Evolutionary conservation across 1,139 yeast genomes (phyloP).

Genomic region (Suhomyces ambrosiae): DNA sequence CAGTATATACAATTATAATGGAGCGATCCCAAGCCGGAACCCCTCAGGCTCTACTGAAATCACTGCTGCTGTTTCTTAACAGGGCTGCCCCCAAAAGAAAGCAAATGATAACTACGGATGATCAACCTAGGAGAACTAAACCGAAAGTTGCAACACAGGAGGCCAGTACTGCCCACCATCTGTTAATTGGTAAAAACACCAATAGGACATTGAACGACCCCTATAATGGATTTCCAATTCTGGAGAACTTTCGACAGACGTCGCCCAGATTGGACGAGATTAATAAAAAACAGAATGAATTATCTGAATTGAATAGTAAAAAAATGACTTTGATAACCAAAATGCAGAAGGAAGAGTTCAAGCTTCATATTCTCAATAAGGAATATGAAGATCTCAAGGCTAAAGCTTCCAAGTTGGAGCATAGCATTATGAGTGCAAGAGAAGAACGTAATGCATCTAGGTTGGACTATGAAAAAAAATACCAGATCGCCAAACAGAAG

Average conservation of each 20-base stretch:
- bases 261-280: background rate
- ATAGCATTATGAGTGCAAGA: conserved; percentile 17
- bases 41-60: conserved; percentile 1
- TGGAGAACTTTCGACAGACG: background rate
- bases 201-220: background rate
- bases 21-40: conserved; percentile 6
- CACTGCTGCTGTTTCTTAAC: conserved; percentile 1
- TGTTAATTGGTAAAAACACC: no score
- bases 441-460: conserved; percentile 21
- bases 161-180: no score
- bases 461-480: conserved; percentile 32
- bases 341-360: conserved; percentile 20
- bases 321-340: conserved; percentile 19
- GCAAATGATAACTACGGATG: background rate
- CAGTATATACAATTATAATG: background rate
- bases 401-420: conserved; percentile 17
- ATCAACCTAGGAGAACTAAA: background rate
- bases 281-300: conserved; percentile 8
- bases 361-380: conserved; percentile 16
- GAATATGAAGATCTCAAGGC: conserved; percentile 15
- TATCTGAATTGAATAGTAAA: conserved; percentile 15
- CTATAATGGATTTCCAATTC: background rate
- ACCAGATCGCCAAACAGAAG: conserved; percentile 15
- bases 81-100: conserved; percentile 1
- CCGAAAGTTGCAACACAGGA: background rate